Base-by-base conservation (phyloP, 2,329 filamentous ascomycete species). In the Ceratocystis alfenasii region DNA sequence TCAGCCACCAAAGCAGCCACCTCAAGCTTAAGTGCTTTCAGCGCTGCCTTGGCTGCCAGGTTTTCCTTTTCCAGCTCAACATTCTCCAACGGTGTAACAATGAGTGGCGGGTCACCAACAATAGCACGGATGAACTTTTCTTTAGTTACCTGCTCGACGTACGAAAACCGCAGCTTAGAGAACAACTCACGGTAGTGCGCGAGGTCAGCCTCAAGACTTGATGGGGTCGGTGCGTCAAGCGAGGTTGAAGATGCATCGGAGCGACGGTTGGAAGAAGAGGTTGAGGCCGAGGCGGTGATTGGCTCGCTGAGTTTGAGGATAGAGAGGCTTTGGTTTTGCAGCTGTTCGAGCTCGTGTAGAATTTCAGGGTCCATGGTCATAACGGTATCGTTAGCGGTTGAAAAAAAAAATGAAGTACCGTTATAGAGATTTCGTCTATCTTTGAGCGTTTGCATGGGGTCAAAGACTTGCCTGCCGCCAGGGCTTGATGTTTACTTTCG, bases 101-200 rank as follows among this genome's bases (percentile, higher is more conserved):
- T 87, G 17, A 92, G 81, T 0, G 93, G 94, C 62, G 92, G 90
- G 69, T 96, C 89, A 69, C 90, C 90, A 17, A 95, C 90, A 71
- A 97, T 95, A 69, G 89, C 87, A 70, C 91, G 89, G 65, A 99
- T 87, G 75, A 96, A 97, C 73, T 96, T 95, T 75, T 99, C 94
- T 77, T 97, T 99, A 57, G 93, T 97, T 69, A 97, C 91, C 79
- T 97, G 94, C 76, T 99, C 94, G 71, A 96, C 88, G 76, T 97
- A 97, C 69, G 89, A 95, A 79, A 97, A 97, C 71, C 93, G 90
- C 48, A 97, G 82, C 77, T 99, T 97, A 53, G 90, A 88, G 76
- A 97, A 99, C 22, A 97, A 83, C 76, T 96, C 92, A 77, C 89
- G 90, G 78, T 97, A 96, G 75, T 97, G 92, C 36, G 82, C 80